phyloP scores from a whole-genome alignment of 2,329 filamentous ascomycete species.

The Aciculosporium take region DNA sequence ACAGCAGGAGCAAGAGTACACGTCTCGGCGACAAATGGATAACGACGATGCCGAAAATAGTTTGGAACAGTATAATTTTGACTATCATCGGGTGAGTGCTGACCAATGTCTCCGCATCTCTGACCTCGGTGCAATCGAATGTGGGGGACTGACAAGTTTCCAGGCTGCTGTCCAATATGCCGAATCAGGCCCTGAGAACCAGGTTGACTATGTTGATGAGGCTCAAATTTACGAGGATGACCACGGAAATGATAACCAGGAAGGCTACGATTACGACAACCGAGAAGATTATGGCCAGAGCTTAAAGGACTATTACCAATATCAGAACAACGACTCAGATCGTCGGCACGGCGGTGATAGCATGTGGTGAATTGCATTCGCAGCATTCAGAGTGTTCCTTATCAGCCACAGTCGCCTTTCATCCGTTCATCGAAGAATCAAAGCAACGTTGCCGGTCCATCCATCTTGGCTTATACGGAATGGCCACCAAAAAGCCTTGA shows the following conservation, averaged over 20 bases:
- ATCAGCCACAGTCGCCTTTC: conserved; percentile 6
- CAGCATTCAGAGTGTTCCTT: conserved; percentile 2
- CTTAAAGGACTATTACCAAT: conserved; percentile 27
- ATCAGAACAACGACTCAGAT: conserved; percentile 21
- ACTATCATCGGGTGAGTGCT: conserved; percentile 36
- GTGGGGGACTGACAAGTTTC: neutral
- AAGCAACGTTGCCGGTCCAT: conserved; percentile 5
- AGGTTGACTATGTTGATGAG: conserved; percentile 36
- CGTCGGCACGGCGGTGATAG: conserved; percentile 23
- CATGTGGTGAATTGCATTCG: conserved; percentile 26
- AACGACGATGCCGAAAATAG: conserved; percentile 32
- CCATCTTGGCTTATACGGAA: conserved; percentile 5
- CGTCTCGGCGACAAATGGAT: conserved; percentile 32
- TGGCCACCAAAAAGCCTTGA: conserved; percentile 1
- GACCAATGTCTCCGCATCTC: neutral
- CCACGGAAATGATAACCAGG: conserved; percentile 26
- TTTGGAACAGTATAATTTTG: conserved; percentile 37
- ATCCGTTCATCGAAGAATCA: conserved; percentile 1
- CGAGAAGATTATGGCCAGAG: conserved; percentile 24
- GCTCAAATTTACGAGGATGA: conserved; percentile 40
- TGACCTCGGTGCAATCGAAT: conserved; percentile 2
- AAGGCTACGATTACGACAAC: conserved; percentile 24
- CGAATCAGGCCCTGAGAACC: conserved; percentile 27
- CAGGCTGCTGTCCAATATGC: conserved; percentile 33
- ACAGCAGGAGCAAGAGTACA: conserved; percentile 34